phyloP scores from a whole-genome alignment of 441 rosid species.

The Populus hybrid region DNA sequence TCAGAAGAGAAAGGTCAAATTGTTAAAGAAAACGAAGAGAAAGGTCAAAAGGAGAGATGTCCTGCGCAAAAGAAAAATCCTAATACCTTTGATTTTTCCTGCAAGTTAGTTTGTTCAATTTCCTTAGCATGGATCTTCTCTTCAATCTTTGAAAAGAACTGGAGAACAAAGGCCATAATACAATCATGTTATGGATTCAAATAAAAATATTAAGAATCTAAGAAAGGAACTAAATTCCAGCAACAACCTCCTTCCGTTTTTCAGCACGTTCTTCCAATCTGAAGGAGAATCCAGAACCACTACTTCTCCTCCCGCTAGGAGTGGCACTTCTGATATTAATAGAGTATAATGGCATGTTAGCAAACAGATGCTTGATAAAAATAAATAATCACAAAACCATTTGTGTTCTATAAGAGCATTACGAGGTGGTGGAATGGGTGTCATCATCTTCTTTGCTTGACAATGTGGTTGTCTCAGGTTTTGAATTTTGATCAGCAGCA shows the following conservation, averaged over 20 bases:
- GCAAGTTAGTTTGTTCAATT: constrained; percentile 62
- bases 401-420: constrained; percentile 26
- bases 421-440: constrained; percentile 55
- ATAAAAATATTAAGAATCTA: neutral
- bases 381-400: neutral
- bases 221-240: neutral
- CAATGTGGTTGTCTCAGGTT: constrained; percentile 31
- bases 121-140: constrained; percentile 93
- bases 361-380: neutral
- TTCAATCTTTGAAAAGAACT: constrained; percentile 89
- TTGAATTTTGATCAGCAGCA: constrained; percentile 36
- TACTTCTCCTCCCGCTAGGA: constrained; percentile 47
- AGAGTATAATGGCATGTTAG: neutral
- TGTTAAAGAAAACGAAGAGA: neutral
- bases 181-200: neutral
- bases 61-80: constrained; percentile 10
- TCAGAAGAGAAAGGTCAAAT: neutral
- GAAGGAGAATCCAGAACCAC: constrained; percentile 80
- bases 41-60: neutral
- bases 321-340: constrained; percentile 46
- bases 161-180: constrained; percentile 14
- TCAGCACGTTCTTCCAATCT: constrained; percentile 93
- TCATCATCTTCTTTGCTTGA: constrained; percentile 60
- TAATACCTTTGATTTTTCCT: constrained; percentile 81
- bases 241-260: constrained; percentile 79